Evolutionary conservation across 257 asterid species (phyloP), one percentile per base, ranked within the genome.

Genomic region (Solanum verrucosum): DNA sequence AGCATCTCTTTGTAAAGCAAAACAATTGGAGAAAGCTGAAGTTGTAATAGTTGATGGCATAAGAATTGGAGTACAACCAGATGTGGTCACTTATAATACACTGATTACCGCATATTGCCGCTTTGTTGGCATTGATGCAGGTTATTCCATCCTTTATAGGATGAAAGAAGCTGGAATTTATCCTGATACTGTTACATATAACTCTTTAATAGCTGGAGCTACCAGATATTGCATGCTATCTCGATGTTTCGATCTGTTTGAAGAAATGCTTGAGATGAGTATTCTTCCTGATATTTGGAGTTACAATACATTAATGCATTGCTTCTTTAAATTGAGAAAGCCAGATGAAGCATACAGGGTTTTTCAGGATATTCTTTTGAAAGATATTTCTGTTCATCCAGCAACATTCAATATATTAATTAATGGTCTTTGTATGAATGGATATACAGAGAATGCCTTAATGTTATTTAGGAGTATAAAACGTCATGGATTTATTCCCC

Each of bases 301-400:
- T 90, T 97, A 97, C 73, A 96, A 97, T 89, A 97, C 93, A 16
- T 89, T 97, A 92, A 96, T 97, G 96, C 95, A 96, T 89, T 94
- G 98, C 85, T 87, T 88, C 86, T 95, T 93, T 90, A 93, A 91
- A 91, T 67, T 83, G 82, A 97, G 98, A 74, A 91, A 89, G 89
- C 94, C 98, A 14, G 93, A 92, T 67, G 98, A 97, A 87, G 99
- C 97, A 3, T 93, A 93, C 89, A 89, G 91, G 91, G 87, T 95
- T 78, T 94, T 93, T 90, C 91, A 91, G 31, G 95, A 93, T 75
- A 93, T 94, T 89, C 78, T 93, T 89, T 78, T 91, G 77, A 92
- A 75, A 91, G 89, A 92, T 37, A 27, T 90, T 78, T 98, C 96
- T 46, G 88, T 91, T 90, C 90, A 89, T 44, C 85, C 85, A 82